Evolutionary conservation across 2,329 filamentous ascomycete genomes (phyloP).

Genomic region (Monosporascus sp.): DNA sequence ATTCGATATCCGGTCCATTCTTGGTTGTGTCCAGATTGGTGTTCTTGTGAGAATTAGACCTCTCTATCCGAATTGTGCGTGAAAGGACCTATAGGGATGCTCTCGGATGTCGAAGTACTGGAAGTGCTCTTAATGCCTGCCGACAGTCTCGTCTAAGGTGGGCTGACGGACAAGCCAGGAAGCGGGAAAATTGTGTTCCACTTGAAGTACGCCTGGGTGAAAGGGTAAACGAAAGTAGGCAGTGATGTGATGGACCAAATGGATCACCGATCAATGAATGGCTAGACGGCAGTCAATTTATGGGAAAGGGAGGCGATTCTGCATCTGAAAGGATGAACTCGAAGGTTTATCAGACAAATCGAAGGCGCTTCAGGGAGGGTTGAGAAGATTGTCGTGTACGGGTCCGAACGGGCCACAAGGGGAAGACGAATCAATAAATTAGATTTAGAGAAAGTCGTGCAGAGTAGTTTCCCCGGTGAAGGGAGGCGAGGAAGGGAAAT

Average conservation of each 20-base stretch:
- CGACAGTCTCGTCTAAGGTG: too few species aligned
- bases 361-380: neutral
- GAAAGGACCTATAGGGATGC: conserved; percentile 12
- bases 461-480: too few species aligned
- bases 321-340: neutral
- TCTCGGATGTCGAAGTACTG: conserved; percentile 5
- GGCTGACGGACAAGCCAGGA: too few species aligned
- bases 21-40: conserved; percentile 1
- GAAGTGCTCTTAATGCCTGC: too few species aligned
- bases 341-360: too few species aligned
- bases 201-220: neutral
- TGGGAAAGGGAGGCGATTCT: neutral
- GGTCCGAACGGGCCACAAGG: too few species aligned
- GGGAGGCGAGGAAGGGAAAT: neutral
- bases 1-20: conserved; percentile 20
- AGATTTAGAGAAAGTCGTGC: too few species aligned
- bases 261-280: neutral
- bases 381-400: too few species aligned
- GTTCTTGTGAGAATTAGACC: neutral
- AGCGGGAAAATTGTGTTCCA: too few species aligned
- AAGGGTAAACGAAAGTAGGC: neutral
- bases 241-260: too few species aligned
- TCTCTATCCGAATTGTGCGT: conserved; percentile 2
- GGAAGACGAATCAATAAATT: too few species aligned
- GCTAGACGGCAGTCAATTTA: neutral